Evolutionary conservation across 2,329 filamentous ascomycete species (phyloP).

Genomic region (Exophiala sideris): DNA sequence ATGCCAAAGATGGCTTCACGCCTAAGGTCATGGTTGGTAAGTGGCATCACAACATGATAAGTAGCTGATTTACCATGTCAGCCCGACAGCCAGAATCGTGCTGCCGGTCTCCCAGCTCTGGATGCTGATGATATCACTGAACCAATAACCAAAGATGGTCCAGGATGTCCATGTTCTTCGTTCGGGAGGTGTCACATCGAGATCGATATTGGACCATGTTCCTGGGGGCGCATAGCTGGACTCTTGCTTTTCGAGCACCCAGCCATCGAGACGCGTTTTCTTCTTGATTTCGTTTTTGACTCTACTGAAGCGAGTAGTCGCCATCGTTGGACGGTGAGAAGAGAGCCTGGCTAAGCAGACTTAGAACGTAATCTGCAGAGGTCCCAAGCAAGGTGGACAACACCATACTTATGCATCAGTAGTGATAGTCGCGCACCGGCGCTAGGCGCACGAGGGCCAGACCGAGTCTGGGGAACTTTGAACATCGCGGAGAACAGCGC

Average conservation of each 20-base stretch:
- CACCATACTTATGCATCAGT: too few relatives aligned
- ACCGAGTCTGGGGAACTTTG: too few relatives aligned
- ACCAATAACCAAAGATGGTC: conserved; percentile 44
- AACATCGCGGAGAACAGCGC: too few relatives aligned
- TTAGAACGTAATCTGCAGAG: too few relatives aligned
- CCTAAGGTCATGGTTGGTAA: conserved; percentile 31
- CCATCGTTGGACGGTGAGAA: not conserved
- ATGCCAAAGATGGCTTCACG: conserved; percentile 29
- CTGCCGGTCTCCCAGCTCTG: conserved; percentile 21
- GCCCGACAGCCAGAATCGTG: conserved; percentile 49
- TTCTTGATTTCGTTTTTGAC: conserved; percentile 1
- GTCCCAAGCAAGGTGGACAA: too few relatives aligned
- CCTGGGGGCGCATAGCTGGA: conserved; percentile 10
- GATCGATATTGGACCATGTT: conserved; percentile 31
- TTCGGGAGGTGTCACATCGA: conserved; percentile 34
- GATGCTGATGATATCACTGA: conserved; percentile 31
- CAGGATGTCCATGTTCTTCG: conserved; percentile 42
- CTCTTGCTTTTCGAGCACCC: conserved; percentile 8
- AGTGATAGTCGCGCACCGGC: too few relatives aligned
- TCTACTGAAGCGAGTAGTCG: not conserved
- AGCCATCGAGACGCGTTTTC: conserved; percentile 4
- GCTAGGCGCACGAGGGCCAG: too few relatives aligned
- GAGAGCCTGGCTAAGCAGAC: too few relatives aligned
- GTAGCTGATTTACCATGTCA: conserved; percentile 41
- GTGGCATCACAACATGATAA: not conserved